Evolutionary conservation across 164 flowering plant species (phyloP), one percentile per base, ranked within the genome.

Genomic region (Litsea cubeba): DNA sequence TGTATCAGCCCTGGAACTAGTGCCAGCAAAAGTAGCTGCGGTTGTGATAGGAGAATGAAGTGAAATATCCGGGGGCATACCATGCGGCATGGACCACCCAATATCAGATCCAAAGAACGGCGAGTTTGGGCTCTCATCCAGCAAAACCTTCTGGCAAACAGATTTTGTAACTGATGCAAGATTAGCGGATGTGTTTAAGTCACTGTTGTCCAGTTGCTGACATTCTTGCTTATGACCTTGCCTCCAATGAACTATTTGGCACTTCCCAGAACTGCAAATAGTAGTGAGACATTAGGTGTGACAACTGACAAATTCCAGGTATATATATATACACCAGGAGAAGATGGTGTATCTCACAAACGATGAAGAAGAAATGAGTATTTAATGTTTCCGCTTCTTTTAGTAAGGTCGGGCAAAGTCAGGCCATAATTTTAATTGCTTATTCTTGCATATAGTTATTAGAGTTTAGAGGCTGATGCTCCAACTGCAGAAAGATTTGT

Each of bases 161-260:
- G 82, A 77, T 50, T 81, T 87, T 63, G 64, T 32, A 54, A 54
- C 60, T 50, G 77, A 71, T 7, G 58, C 63, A 80, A 76, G 62
- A 72, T 67, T 76, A n/a, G 77, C 72, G 72, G 87, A 84, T 51
- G 81, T 81, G 70, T 74, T 76, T 40, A 80, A 78, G 79, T 74
- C 60, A n/a, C 70, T 14, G 66, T 35, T 76, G 51, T 84, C 93
- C 78, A 81, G 30, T 68, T 75, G 84, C 78, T 76, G 85, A 82
- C 98, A 93, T 78, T 90, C 97, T 63, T 83, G 81, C 85, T 83
- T 91, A 82, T 93, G 98, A 70, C 82, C 88, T 79, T 85, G 87
- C 86, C 98, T 88, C 98, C 98, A 93, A 72, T 93, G 98, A 74
- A 88, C 75, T 72, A 93, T 93, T 71, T 93, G 98, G 77, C 98